A percentile compares a stretch with the other conserved stretches of the same genome.
Evolutionary conservation across 371 early-diverging fungal species (phyloP).

Genomic region (Aphelidium insulamus): DNA sequence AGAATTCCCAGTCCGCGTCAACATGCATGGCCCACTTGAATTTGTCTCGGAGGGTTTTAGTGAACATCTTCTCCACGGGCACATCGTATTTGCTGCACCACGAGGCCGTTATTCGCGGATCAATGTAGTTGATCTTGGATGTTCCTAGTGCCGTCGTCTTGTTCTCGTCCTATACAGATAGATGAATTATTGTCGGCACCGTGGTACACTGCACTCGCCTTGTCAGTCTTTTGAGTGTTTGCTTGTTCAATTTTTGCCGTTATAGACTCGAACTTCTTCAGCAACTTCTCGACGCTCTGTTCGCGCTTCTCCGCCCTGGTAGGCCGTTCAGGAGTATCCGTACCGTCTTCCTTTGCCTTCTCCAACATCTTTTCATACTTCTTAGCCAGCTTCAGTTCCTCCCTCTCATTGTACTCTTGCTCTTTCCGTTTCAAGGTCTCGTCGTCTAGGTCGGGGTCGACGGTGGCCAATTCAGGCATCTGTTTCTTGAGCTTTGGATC

Average conservation of each 20-base stretch:
- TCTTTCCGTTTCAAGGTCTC: conserved; percentile 48
- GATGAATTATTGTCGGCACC: neutral
- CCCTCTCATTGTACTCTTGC: conserved; percentile 22
- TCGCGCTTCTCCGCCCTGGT: conserved; percentile 23
- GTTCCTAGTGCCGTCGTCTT: conserved; percentile 93
- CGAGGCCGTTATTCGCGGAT: conserved; percentile 81
- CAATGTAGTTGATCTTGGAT: conserved; percentile 94
- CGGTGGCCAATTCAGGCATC: conserved; percentile 28
- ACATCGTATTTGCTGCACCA: conserved; percentile 78
- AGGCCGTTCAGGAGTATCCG: conserved; percentile 19
- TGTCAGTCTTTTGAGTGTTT: conserved; percentile 44
- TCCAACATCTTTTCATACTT: conserved; percentile 34
- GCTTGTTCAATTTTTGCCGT: conserved; percentile 8
- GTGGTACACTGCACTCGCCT: conserved; percentile 15
- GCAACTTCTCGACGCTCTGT: conserved; percentile 22
- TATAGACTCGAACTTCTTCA: conserved; percentile 14
- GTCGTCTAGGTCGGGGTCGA: conserved; percentile 56
- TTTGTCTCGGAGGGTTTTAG: conserved; percentile 67
- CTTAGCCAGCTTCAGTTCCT: conserved; percentile 25
- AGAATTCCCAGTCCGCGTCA: conserved; percentile 33
- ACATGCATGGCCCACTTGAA: conserved; percentile 86
- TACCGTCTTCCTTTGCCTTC: conserved; percentile 24
- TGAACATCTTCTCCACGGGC: conserved; percentile 80
- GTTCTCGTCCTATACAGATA: conserved; percentile 58
- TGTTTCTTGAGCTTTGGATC: conserved; percentile 55